These are phyloP conservation scores for Candida bentonensis DNA, from an alignment of 805 yeast species.

Conservation along the genomic window DNA sequence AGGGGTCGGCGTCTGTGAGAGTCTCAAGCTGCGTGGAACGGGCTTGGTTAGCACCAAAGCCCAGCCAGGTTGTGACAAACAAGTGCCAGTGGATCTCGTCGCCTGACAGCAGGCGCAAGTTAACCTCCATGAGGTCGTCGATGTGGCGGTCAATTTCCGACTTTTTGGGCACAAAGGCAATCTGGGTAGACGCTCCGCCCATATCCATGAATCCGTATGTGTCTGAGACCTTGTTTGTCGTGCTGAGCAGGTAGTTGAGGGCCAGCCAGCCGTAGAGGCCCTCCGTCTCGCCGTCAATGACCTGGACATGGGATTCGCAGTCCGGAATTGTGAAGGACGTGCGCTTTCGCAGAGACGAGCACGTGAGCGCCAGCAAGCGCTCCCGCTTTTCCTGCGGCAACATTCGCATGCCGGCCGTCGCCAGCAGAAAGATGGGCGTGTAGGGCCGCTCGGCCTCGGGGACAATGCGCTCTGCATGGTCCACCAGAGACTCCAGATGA, in stretches of 20 bases:
- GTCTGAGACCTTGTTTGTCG: slow-evolving; percentile 20
- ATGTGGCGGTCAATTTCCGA: slow-evolving; percentile 49
- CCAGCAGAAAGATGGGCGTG: slow-evolving; percentile 82
- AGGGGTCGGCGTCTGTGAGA: slow-evolving; percentile 4
- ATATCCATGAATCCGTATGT: slow-evolving; percentile 92
- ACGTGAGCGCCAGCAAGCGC: slow-evolving; percentile 43
- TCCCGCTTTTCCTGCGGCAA: slow-evolving; percentile 40
- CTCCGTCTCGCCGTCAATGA: slow-evolving; percentile 89
- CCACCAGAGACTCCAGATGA: slow-evolving; percentile 53
- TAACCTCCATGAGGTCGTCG: slow-evolving; percentile 59
- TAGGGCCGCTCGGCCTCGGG: slow-evolving; percentile 44
- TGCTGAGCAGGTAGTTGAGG: slow-evolving; percentile 66
- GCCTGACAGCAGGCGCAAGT: slow-evolving; percentile 59
- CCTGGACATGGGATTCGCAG: slow-evolving; percentile 62
- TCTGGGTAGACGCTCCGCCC: slow-evolving; percentile 98
- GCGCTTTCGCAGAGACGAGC: slow-evolving; percentile 38
- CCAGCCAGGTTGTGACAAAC: slow-evolving; percentile 93
- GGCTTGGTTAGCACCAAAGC: slow-evolving; percentile 95
- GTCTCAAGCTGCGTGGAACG: slow-evolving; percentile 27
- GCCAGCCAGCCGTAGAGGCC: slow-evolving; percentile 96
- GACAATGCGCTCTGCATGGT: slow-evolving; percentile 54
- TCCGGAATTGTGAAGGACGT: slow-evolving; percentile 40
- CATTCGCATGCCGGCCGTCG: slow-evolving; percentile 95
- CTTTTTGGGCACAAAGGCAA: slow-evolving; percentile 72
- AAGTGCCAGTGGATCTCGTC: slow-evolving; percentile 62